Base-by-base conservation (phyloP, 2,329 filamentous ascomycete species). In the Dactylellina haptotyla region DNA sequence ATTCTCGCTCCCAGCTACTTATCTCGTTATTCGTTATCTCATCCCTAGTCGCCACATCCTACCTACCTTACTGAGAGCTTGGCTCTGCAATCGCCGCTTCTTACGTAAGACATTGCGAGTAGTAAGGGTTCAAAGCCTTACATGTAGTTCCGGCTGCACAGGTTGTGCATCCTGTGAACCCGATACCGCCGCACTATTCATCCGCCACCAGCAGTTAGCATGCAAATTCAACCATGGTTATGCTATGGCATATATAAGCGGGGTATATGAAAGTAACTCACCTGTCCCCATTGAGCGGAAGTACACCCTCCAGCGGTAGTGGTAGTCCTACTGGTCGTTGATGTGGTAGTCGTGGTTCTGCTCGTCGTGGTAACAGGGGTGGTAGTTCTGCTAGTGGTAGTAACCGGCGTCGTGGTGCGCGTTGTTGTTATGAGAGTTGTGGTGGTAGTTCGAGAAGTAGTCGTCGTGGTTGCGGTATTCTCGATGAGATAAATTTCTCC, bases 401-500 rank as follows among this genome's bases (percentile, higher is more conserved):
- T 65, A 1, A 20, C 48, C 3, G 26, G 56, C 12, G 50, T 48
- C 6, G 61, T 63, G 16, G 26, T 62, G 20, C 25, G 23, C 6
- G 53, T 59, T n/a, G 50, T 48, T 4, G 61, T 63, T 14, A 23
- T 62, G 20, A 23, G 23, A 2, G 53, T 59, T 1, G 67, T 72
- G 0, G 45, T 64, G 4, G 32, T 53, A 3, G 20, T 58, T 3
- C 8, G 28, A 14, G 59, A 56, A 5, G 43, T 63, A n/a, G 67
- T 75, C 2, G 65, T 56, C 9, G 50, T 54, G 8, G 45, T 57
- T 1, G 63, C 46, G 2, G 56, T 77, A 53, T 66, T 78, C 14
- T 77, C 76, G 41, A 87, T 78, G 3, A 90, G 84, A 76, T 86
- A 90, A 43, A 91, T 84, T 82, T 91, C 88, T 4, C 88, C 89